Conservation (phyloP, 140 eudicot species). For the Anethum foeniculum region DNA sequence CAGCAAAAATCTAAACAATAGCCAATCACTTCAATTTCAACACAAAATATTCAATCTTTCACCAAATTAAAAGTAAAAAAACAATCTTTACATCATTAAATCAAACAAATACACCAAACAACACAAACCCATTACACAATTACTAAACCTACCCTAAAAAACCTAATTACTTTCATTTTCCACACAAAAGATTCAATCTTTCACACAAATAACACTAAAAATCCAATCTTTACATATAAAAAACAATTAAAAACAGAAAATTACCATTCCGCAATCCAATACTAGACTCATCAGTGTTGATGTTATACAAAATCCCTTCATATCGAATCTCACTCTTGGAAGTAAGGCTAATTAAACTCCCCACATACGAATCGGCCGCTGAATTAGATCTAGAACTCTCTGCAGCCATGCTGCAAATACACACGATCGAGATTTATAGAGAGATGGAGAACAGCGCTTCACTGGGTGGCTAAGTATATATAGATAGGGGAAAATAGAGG, state of each 20-base stretch:
- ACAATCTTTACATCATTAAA: neutral
- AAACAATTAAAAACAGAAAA: neutral
- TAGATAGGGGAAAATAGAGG: neutral
- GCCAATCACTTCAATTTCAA: neutral
- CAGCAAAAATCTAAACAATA: neutral
- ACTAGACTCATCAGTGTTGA: constrained; percentile 78
- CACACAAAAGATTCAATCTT: neutral
- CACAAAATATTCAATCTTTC: neutral
- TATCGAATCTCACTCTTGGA: constrained; percentile 83
- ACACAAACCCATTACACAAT: neutral
- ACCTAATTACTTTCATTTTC: neutral
- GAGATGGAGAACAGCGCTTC: neutral
- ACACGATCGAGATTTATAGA: neutral
- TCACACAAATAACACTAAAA: neutral
- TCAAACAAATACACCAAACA: too few relatives aligned
- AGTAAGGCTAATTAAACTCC: constrained; percentile 73
- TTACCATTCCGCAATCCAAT: constrained; percentile 69
- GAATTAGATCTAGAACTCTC: constrained; percentile 41
- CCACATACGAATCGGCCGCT: constrained; percentile 77
- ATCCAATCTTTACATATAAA: neutral
- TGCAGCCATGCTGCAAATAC: constrained; percentile 26
- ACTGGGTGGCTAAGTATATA: neutral
- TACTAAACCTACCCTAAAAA: constrained; percentile 11
- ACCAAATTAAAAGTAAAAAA: neutral
- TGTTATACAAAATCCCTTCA: constrained; percentile 66